phyloP scores from a whole-genome alignment of 2,329 filamentous ascomycete genomes.

The Alternaria hordeiaustralica region DNA sequence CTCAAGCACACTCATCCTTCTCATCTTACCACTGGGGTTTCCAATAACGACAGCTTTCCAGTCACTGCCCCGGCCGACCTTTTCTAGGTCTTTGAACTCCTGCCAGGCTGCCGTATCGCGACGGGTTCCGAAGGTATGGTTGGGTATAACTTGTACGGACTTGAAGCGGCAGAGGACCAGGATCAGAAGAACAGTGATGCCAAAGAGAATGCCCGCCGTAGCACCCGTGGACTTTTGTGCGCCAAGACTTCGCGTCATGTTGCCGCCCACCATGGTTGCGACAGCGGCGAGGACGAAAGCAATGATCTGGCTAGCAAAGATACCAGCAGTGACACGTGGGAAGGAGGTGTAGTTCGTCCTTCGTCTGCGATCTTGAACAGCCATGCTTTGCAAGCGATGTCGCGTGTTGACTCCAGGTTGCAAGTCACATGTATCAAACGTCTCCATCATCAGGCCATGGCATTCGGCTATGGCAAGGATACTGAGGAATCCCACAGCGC shows the following conservation, averaged over 20 bases:
- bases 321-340: constrained; percentile 73
- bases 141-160: constrained; percentile 72
- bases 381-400: constrained; percentile 55
- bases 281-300: constrained; percentile 73
- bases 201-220: constrained; percentile 70
- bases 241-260: constrained; percentile 68
- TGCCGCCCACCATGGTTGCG: constrained; percentile 72
- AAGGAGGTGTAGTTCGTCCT: constrained; percentile 78
- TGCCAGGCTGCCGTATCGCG: constrained; percentile 41
- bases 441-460: constrained; percentile 79
- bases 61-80: constrained; percentile 53
- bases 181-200: constrained; percentile 69
- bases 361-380: constrained; percentile 52
- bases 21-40: constrained; percentile 71
- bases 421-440: constrained; percentile 80
- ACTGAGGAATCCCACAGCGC: constrained; percentile 71
- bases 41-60: constrained; percentile 76
- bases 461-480: constrained; percentile 78
- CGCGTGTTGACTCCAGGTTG: constrained; percentile 70
- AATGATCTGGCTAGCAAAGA: constrained; percentile 72
- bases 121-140: constrained; percentile 56
- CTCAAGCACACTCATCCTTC: constrained; percentile 75
- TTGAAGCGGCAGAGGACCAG: constrained; percentile 69
- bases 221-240: constrained; percentile 72
- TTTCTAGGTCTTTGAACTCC: constrained; percentile 49